Conservation (phyloP, 768 basidiomycete species). For the Amanita phalloides region DNA sequence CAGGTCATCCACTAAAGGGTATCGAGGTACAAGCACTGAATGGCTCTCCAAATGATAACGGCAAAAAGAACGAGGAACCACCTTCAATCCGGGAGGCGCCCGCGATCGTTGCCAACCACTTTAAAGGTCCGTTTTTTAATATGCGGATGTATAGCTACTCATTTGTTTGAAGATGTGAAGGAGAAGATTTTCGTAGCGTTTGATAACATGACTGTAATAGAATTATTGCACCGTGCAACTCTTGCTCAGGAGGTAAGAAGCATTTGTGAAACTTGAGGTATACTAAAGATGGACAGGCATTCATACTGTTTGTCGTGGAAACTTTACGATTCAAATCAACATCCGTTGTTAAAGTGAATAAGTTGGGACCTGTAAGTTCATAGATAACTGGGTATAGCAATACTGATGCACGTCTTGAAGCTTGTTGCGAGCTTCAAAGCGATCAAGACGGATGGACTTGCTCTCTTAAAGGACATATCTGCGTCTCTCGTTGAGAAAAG, state of each 20-base stretch:
- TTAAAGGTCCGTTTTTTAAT: conserved; percentile 35
- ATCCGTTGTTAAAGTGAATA: conserved; percentile 61
- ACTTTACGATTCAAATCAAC: conserved; percentile 64
- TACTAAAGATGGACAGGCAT: conserved; percentile 37
- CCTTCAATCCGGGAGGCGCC: conserved; percentile 58
- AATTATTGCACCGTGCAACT: conserved; percentile 62
- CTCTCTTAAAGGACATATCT: conserved; percentile 49
- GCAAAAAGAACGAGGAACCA: conserved; percentile 65
- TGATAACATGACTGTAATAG: conserved; percentile 32
- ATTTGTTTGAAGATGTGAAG: conserved; percentile 35
- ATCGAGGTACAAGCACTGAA: conserved; percentile 38
- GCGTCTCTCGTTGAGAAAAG: conserved; percentile 34
- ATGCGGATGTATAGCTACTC: background rate
- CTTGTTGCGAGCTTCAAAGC: conserved; percentile 57
- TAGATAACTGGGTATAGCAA: background rate
- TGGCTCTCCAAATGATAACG: conserved; percentile 29
- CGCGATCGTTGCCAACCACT: conserved; percentile 40
- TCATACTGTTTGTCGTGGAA: conserved; percentile 60
- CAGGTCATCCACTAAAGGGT: conserved; percentile 56
- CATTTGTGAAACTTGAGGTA: background rate
- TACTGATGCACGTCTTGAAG: conserved; percentile 22
- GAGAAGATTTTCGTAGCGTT: conserved; percentile 36
- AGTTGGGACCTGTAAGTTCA: conserved; percentile 52
- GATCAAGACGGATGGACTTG: conserved; percentile 41
- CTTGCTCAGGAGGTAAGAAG: conserved; percentile 60